These are phyloP conservation scores for Diophrys sp. DNA, from an alignment of 73 alveolate species.

Conservation along the genomic window DNA sequence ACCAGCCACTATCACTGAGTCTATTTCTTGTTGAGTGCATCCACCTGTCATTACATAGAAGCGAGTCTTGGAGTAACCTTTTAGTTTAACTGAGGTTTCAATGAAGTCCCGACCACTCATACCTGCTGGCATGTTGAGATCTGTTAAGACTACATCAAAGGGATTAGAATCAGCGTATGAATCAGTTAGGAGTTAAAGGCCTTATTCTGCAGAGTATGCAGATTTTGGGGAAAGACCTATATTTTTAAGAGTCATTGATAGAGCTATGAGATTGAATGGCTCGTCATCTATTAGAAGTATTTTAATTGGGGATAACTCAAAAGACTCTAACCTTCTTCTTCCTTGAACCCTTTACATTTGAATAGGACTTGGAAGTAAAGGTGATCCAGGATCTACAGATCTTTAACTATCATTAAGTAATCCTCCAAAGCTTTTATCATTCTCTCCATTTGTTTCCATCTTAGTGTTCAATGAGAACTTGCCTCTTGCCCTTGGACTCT, in stretches of 20 bases:
- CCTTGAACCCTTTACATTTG: no score
- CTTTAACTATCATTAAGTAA: no score
- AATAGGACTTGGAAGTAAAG: no score
- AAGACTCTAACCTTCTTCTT: no score
- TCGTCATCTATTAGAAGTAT: slow-evolving; percentile 7
- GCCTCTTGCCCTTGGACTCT: no score
- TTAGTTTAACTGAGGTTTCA: not conserved
- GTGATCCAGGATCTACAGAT: no score
- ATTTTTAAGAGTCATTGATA: not conserved
- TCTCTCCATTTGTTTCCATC: no score
- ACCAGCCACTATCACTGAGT: no score
- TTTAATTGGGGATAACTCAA: no score
- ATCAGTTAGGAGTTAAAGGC: not conserved
- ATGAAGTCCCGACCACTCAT: not conserved
- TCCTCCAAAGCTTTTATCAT: no score
- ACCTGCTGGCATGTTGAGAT: not conserved
- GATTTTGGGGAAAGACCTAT: not conserved
- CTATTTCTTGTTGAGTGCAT: no score
- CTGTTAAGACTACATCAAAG: not conserved
- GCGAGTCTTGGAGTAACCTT: not conserved
- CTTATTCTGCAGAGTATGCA: not conserved
- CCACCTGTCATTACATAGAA: not conserved
- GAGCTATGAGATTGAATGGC: slow-evolving; percentile 4
- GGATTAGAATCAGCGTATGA: not conserved
- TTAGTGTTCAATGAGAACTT: no score